These are phyloP conservation scores for Gentiana straminea DNA, from an alignment of 257 asterid species.

Conservation along the genomic window DNA sequence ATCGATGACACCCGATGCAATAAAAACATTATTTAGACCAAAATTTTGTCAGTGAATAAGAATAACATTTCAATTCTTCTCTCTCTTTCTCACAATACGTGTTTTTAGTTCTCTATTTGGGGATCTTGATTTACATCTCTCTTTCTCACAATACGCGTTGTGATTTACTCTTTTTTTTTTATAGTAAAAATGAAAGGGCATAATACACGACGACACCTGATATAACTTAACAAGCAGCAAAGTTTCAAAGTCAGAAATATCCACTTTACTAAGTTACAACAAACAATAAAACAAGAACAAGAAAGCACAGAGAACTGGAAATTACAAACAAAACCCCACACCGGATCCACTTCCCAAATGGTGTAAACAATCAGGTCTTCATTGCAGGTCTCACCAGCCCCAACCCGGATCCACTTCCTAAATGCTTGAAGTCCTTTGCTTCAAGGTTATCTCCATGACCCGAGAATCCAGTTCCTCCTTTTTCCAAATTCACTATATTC, in stretches of 20 bases:
- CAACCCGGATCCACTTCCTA: constrained; percentile 91
- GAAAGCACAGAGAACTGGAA: background rate
- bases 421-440: constrained; percentile 81
- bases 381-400: constrained; percentile 83
- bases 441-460: constrained; percentile 94
- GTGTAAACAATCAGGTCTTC: constrained; percentile 43
- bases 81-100: too few species aligned
- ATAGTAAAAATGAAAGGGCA: too few species aligned
- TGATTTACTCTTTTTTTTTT: too few species aligned
- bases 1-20: too few species aligned
- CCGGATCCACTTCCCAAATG: background rate
- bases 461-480: constrained; percentile 97
- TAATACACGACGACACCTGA: too few species aligned
- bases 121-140: too few species aligned
- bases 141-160: too few species aligned
- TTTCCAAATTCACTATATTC: constrained; percentile 52
- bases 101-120: too few species aligned
- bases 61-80: too few species aligned
- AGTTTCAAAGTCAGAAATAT: background rate
- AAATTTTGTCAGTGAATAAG: too few species aligned
- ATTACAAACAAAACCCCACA: background rate
- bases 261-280: background rate
- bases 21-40: too few species aligned
- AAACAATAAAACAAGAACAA: background rate
- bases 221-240: too few species aligned